Conservation (phyloP, 2,329 filamentous ascomycete species). For the Pseudogymnoascus sp. region DNA sequence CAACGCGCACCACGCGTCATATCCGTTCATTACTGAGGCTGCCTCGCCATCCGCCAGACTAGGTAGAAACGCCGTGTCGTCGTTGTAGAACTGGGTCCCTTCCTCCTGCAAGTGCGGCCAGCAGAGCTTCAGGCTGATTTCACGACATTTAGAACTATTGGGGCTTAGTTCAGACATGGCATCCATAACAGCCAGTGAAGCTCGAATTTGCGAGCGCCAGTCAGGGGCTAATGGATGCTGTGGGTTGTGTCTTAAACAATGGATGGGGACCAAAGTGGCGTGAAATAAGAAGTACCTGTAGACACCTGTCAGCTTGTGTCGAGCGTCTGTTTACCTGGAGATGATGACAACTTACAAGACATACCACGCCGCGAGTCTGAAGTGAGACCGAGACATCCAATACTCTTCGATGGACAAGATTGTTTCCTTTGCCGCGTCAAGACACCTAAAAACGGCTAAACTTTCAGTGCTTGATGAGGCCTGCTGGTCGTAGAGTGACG, state of each 20-base stretch:
- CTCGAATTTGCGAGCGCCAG: slow-evolving; percentile 13
- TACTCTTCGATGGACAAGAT: slow-evolving; percentile 12
- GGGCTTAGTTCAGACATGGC: slow-evolving; percentile 13
- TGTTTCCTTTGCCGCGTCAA: slow-evolving; percentile 11
- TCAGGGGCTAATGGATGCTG: slow-evolving; percentile 8
- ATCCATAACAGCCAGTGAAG: slow-evolving; percentile 13
- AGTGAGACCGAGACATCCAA: slow-evolving; percentile 11
- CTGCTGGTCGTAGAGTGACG: background rate
- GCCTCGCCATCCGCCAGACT: slow-evolving; percentile 8
- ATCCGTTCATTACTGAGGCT: slow-evolving; percentile 7
- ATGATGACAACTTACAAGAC: slow-evolving; percentile 12
- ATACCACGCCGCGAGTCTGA: slow-evolving; percentile 15
- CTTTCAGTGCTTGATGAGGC: background rate
- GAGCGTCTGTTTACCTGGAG: background rate
- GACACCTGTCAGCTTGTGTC: background rate
- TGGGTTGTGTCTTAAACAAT: slow-evolving; percentile 10
- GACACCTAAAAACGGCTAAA: slow-evolving; percentile 10
- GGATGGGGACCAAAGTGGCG: slow-evolving; percentile 9
- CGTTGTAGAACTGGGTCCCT: slow-evolving; percentile 1
- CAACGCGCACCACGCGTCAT: slow-evolving; percentile 7
- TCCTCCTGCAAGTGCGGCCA: slow-evolving; percentile 12
- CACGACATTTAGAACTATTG: slow-evolving; percentile 12
- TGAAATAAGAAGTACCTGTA: slow-evolving; percentile 12
- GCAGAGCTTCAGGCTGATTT: slow-evolving; percentile 15
- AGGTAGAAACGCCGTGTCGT: background rate